phyloP scores from a whole-genome alignment of 805 yeast genomes.

The Cyberlindnera veronae region DNA sequence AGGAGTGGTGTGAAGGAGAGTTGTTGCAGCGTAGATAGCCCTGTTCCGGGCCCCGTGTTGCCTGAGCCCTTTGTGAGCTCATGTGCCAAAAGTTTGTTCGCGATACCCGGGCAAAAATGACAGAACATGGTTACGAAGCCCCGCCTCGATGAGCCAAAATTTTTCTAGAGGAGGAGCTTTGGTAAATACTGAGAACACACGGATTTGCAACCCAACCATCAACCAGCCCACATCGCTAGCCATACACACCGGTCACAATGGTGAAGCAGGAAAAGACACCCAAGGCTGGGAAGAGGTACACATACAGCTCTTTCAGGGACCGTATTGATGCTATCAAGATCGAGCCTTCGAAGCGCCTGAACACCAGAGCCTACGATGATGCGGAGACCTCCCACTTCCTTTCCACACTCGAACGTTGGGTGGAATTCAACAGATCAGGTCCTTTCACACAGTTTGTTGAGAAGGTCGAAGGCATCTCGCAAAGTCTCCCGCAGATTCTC shows the following conservation, averaged over 20 bases:
- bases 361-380: slow-evolving; percentile 61
- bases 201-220: too few relatives aligned
- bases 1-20: too few relatives aligned
- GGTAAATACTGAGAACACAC: not conserved
- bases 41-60: too few relatives aligned
- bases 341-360: slow-evolving; percentile 61
- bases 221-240: too few relatives aligned
- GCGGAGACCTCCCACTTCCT: slow-evolving; percentile 76
- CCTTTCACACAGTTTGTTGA: slow-evolving; percentile 62
- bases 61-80: not conserved
- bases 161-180: not conserved
- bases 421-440: slow-evolving; percentile 76
- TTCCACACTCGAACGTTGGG: slow-evolving; percentile 81
- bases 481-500: slow-evolving; percentile 77
- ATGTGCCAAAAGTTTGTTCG: slow-evolving; percentile 2
- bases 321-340: slow-evolving; percentile 80
- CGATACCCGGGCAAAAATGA: not conserved
- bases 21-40: too few relatives aligned
- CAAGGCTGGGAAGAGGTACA: slow-evolving; percentile 48
- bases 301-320: slow-evolving; percentile 76
- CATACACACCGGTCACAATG: slow-evolving; percentile 5
- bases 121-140: not conserved
- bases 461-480: slow-evolving; percentile 49
- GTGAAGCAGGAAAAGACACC: slow-evolving; percentile 38
- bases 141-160: not conserved